phyloP scores from a whole-genome alignment of 306 rosid genomes.

The Argentina anserina region DNA sequence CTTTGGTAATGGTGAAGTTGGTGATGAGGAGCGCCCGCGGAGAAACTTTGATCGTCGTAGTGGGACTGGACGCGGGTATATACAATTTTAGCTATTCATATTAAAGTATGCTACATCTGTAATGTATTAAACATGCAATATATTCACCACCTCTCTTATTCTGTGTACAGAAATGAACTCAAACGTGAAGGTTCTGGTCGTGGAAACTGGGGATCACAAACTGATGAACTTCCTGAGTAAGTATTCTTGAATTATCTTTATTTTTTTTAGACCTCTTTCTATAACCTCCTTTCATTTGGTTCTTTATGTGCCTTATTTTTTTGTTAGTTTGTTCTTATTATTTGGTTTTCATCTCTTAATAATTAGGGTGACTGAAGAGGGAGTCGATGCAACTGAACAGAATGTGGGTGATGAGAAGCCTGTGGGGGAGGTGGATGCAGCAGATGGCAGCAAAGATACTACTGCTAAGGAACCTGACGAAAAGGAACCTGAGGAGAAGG shows the following conservation, averaged over 20 bases:
- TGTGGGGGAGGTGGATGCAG: constrained; percentile 48
- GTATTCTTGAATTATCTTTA: not conserved
- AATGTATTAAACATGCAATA: too few species aligned
- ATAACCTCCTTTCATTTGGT: not conserved
- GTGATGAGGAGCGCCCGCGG: constrained; percentile 69
- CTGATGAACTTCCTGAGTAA: constrained; percentile 68
- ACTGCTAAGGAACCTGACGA: constrained; percentile 61
- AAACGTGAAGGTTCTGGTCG: constrained; percentile 90
- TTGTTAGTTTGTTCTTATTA: not conserved
- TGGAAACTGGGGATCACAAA: constrained; percentile 88
- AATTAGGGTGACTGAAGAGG: constrained; percentile 64
- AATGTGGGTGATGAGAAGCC: constrained; percentile 70
- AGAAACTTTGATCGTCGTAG: constrained; percentile 81
- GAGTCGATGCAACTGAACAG: constrained; percentile 56
- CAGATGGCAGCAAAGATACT: constrained; percentile 50
- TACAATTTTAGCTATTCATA: constrained; percentile 4
- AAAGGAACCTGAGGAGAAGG: constrained; percentile 86
- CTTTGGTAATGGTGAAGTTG: constrained; percentile 64
- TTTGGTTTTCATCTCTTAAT: not conserved
- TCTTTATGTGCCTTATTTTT: not conserved
- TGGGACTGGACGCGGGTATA: constrained; percentile 89
- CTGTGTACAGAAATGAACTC: constrained; percentile 56
- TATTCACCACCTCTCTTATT: constrained; percentile 6
- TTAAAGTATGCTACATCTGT: not conserved
- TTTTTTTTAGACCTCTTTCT: not conserved